phyloP scores from a whole-genome alignment of 106 monocot genomes.

The Amphibolis antarctica region DNA sequence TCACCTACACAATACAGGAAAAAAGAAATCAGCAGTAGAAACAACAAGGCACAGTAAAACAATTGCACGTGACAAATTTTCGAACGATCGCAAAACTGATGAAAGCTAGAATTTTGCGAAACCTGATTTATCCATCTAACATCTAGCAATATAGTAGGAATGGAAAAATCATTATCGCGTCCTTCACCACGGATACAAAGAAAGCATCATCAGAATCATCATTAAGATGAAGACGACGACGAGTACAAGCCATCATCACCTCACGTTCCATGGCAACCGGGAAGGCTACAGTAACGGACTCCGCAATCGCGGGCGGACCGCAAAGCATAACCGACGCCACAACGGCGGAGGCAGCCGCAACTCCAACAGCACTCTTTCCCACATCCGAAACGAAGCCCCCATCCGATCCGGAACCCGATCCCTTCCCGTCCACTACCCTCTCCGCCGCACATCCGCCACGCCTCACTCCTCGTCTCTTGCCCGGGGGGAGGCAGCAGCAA shows the following conservation, averaged over 20 bases:
- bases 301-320: slow-evolving; percentile 44
- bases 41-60: neutral
- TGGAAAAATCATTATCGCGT: too few species aligned
- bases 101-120: too few species aligned
- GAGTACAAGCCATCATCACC: slow-evolving; percentile 13
- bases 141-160: too few species aligned
- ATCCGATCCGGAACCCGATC: neutral
- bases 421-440: neutral
- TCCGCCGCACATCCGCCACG: neutral
- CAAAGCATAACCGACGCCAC: slow-evolving; percentile 25
- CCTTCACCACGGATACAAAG: neutral
- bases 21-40: neutral
- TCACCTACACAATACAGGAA: slow-evolving; percentile 39
- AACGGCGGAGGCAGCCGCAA: slow-evolving; percentile 35
- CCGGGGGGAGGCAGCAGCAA: neutral
- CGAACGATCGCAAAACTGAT: neutral
- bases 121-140: too few species aligned
- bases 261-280: slow-evolving; percentile 72
- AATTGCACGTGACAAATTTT: neutral
- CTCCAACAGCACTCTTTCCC: slow-evolving; percentile 14
- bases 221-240: neutral
- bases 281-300: slow-evolving; percentile 87
- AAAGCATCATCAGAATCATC: neutral
- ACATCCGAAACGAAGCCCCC: neutral
- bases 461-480: neutral